phyloP scores from a whole-genome alignment of 306 rosid species.

The Prosopis cineraria region DNA sequence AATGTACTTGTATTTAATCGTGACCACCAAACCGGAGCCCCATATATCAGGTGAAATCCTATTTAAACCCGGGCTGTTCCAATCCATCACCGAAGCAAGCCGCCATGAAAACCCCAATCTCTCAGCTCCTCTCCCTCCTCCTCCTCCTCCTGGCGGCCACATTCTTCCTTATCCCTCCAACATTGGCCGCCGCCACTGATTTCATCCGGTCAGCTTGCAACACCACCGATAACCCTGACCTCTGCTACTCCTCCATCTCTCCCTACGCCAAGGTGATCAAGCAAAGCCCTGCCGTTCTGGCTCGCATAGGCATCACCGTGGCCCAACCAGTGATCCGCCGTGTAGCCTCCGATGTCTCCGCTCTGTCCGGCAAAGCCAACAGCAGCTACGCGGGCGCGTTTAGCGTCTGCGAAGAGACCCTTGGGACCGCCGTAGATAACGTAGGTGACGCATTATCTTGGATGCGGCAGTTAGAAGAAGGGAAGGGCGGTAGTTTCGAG shows the following conservation, averaged over 20 bases:
- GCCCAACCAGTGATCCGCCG: slow-evolving; percentile 54
- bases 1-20: too few species aligned
- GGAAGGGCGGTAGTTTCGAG: slow-evolving; percentile 43
- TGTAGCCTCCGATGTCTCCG: slow-evolving; percentile 55
- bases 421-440: slow-evolving; percentile 78
- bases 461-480: slow-evolving; percentile 63
- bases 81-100: too few species aligned
- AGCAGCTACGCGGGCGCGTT: slow-evolving; percentile 53
- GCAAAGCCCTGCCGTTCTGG: slow-evolving; percentile 62
- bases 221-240: slow-evolving; percentile 67
- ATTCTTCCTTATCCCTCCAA: too few species aligned
- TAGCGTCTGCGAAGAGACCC: slow-evolving; percentile 76
- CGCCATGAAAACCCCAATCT: too few species aligned
- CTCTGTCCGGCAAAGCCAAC: slow-evolving; percentile 56
- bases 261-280: slow-evolving; percentile 74
- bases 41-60: too few species aligned
- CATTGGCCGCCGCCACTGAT: not conserved
- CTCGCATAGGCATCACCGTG: slow-evolving; percentile 71
- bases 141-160: too few species aligned
- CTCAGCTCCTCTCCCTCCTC: too few species aligned
- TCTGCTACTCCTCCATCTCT: slow-evolving; percentile 81
- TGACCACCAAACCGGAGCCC: too few species aligned
- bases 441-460: slow-evolving; percentile 75
- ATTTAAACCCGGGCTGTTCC: too few species aligned
- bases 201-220: slow-evolving; percentile 78